Evolutionary conservation across 345 rosid genomes (phyloP), one percentile per base, ranked within the genome.

Genomic region (Bruguiera gymnorhiza): DNA sequence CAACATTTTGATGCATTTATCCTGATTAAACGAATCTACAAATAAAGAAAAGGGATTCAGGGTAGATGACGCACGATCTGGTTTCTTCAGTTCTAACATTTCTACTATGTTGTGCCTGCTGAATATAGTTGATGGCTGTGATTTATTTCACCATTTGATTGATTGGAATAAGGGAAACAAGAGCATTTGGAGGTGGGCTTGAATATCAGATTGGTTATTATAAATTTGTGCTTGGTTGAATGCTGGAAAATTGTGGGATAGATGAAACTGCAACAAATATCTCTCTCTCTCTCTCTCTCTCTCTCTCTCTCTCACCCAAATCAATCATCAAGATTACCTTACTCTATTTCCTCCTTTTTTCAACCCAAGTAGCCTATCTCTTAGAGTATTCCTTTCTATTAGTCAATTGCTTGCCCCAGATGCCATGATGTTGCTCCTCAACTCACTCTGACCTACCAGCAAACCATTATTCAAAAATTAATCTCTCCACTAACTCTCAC

Each of bases 281-380:
- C 20, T 37, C 24, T 32, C 19, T 36, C 39, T 63, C 50, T 55
- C 43, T 36, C 8, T 70, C 48, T 51, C 30, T 48, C 34, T 31
- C 34, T 31, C 34, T 31, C 34, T 34, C 37, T 50, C 70, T 62
- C 34, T n/a, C 19, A 39, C 39, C 27, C 5, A 30, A 52, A 60
- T 21, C 39, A 32, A 66, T 66, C 76, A 31, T 29, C 62, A 48
- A 13, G 5, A 8, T 15, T 36, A 70, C 51, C 37, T 26, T 70
- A 37, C 23, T 32, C 70, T 46, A 26, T 24, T 23, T 65, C 66
- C 29, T 50, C 70, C 31, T 62, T 53, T 26, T 66, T 32, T 24
- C 72, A 11, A 36, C 54, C 29, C 79, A 71, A 3, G 56, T 71
- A 34, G 68, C 72, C 5, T 37, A 65, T 74, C 65, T 66, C 65